These are phyloP conservation scores for Arthrobotrys conoides DNA, from an alignment of 2,329 filamentous ascomycete genomes.

Conservation along the genomic window DNA sequence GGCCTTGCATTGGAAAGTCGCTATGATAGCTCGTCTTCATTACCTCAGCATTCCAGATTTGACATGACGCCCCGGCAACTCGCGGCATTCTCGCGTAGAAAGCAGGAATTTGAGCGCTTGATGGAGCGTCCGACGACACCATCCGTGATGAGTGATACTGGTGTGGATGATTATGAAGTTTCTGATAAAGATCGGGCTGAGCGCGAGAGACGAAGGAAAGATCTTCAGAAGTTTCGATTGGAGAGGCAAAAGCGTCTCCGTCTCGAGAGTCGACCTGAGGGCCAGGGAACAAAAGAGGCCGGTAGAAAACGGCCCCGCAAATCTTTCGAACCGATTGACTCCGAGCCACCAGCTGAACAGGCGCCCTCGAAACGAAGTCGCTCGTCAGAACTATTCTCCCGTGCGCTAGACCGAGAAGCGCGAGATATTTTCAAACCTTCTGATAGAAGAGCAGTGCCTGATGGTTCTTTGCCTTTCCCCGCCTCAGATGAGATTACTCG, in stretches of 20 bases:
- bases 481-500: not conserved
- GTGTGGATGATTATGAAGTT: slow-evolving; percentile 38
- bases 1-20: slow-evolving; percentile 47
- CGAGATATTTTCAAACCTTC: not conserved
- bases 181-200: slow-evolving; percentile 53
- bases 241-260: slow-evolving; percentile 47
- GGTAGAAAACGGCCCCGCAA: slow-evolving; percentile 24
- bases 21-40: slow-evolving; percentile 42
- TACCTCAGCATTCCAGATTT: slow-evolving; percentile 45
- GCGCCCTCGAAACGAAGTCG: slow-evolving; percentile 36
- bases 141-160: slow-evolving; percentile 49
- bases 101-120: slow-evolving; percentile 49
- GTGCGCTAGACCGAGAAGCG: slow-evolving; percentile 26
- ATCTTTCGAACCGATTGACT: slow-evolving; percentile 14
- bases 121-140: slow-evolving; percentile 52
- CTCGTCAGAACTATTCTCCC: slow-evolving; percentile 50
- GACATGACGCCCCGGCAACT: slow-evolving; percentile 58
- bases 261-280: slow-evolving; percentile 20
- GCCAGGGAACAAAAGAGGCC: not conserved
- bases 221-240: slow-evolving; percentile 52
- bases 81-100: slow-evolving; percentile 47
- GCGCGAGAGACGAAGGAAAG: slow-evolving; percentile 48
- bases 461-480: not conserved
- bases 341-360: slow-evolving; percentile 7
- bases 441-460: not conserved